Base-by-base conservation (phyloP, 495 filamentous ascomycete species). In the Margaritispora aquatica region DNA sequence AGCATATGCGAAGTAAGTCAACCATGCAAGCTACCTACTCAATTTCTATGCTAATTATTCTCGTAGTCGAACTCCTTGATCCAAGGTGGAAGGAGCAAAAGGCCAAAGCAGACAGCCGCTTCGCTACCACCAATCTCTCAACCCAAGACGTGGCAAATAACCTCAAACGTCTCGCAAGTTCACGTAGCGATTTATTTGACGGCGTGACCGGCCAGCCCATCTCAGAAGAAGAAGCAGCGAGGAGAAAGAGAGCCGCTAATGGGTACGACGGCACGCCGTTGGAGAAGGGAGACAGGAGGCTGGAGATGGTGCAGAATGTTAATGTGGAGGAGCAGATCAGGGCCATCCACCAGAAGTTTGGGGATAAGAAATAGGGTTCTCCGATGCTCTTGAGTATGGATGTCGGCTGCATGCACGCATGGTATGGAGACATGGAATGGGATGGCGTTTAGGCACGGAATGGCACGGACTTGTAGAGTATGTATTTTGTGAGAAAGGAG, bases 61-160 rank as follows among this genome's bases (percentile, higher is more conserved):
- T 24, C 38, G 27, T 48, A 84, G 81, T 96, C 69, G 94, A 98
- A 71, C 80, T 97, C 15, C 84, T 98, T 51, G 94, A 97, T 69
- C 92, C 94, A 0, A 84, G 87, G 31, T 98, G 95, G 94, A 94
- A 95, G 71, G 91, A 97, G 69, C 91, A 97, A 70, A 88, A 89
- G 54, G 88, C 88, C 59, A 95, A 96, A 67, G 83, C 88, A 13
- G 90, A 96, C 22, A 84, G 87, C 11, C 83, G 94, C 57, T 89
- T 83, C 63, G 82, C 90, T 8, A 92, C 90, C 0, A 96, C 92
- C 26, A 97, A 96, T 61, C 75, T 98, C 3, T 88, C 85, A 3
- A 96, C 89, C 17, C 79, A 78, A 29, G 92, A 97, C 64, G 92
- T 95, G 24, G 92, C 91, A 59, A 89, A 88, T 69, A 97, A 98